Evolutionary conservation across 495 filamentous ascomycete genomes (phyloP).

Genomic region (Amphirosellinia nigrospora): DNA sequence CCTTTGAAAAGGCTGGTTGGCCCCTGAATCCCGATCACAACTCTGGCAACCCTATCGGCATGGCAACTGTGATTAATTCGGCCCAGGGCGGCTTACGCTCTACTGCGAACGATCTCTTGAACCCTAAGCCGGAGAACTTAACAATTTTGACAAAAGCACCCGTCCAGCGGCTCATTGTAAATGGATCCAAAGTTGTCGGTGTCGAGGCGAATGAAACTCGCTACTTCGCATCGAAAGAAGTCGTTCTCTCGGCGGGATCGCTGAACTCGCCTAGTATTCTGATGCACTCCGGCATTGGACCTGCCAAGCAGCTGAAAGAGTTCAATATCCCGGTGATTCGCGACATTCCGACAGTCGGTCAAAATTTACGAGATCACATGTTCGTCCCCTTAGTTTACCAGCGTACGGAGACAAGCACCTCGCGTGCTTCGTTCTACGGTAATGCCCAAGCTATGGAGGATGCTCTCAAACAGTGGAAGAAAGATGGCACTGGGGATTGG

Average conservation of each 20-base stretch:
- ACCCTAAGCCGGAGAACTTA: conserved; percentile 53
- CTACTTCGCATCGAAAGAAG: conserved; percentile 58
- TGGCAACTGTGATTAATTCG: conserved; percentile 56
- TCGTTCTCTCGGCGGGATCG: conserved; percentile 64
- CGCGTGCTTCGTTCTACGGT: conserved; percentile 40
- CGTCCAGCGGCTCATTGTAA: conserved; percentile 58
- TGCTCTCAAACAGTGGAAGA: conserved; percentile 55
- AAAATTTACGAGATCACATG: conserved; percentile 63
- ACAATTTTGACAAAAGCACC: conserved; percentile 54
- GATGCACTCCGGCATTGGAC: conserved; percentile 70
- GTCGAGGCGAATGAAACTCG: conserved; percentile 49
- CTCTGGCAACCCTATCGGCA: conserved; percentile 65
- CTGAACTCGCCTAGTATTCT: conserved; percentile 66
- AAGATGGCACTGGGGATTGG: conserved; percentile 55
- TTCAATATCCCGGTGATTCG: conserved; percentile 59
- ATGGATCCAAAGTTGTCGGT: conserved; percentile 58
- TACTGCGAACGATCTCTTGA: conserved; percentile 59
- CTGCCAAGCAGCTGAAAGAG: conserved; percentile 55
- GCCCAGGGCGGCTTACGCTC: conserved; percentile 54
- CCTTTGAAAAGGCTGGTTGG: conserved; percentile 54
- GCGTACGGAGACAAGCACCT: conserved; percentile 35
- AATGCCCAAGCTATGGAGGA: conserved; percentile 44
- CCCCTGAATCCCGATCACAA: conserved; percentile 63
- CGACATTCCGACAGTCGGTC: conserved; percentile 57
- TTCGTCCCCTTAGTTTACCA: conserved; percentile 37